phyloP scores from a whole-genome alignment of 2,329 filamentous ascomycete genomes.

The Fusarium continuum region DNA sequence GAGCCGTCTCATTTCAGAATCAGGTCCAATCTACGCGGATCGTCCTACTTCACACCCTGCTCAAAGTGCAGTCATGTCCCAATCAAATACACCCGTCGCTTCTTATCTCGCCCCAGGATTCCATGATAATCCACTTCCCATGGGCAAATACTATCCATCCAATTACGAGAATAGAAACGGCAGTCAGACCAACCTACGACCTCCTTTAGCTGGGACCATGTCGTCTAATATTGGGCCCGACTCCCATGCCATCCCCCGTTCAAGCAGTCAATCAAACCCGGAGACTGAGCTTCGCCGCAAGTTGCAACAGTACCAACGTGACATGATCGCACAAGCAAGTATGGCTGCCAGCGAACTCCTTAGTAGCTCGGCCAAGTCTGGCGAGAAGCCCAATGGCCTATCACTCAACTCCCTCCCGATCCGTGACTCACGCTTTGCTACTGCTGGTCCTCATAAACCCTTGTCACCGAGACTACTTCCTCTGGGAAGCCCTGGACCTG shows the following conservation, averaged over 20 bases:
- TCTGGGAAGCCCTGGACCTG: constrained; percentile 66
- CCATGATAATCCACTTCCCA: constrained; percentile 58
- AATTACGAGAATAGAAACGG: constrained; percentile 62
- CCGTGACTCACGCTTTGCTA: constrained; percentile 51
- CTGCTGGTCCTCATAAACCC: constrained; percentile 57
- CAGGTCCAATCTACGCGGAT: constrained; percentile 41
- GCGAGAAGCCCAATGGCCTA: constrained; percentile 42
- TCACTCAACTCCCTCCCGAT: constrained; percentile 50
- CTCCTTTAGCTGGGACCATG: constrained; percentile 41
- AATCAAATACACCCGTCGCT: constrained; percentile 56
- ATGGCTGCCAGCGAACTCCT: constrained; percentile 60
- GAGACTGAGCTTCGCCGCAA: constrained; percentile 60
- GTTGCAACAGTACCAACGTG: constrained; percentile 67
- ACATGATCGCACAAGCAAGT: constrained; percentile 68
- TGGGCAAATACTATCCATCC: constrained; percentile 71
- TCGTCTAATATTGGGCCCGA: constrained; percentile 50
- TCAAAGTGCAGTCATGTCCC: constrained; percentile 28
- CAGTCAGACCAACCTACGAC: constrained; percentile 34
- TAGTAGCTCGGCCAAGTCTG: constrained; percentile 40
- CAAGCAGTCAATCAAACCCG: constrained; percentile 15
- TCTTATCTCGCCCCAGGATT: constrained; percentile 62
- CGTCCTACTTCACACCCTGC: constrained; percentile 43
- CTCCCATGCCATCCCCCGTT: constrained; percentile 44
- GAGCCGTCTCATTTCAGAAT: constrained; percentile 50
- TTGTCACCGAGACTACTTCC: constrained; percentile 60